Percentiles rank a stretch among this genome's conserved stretches.
Conservation (phyloP, 2,329 filamentous ascomycete genomes). For the Niveomyces coronatus region DNA sequence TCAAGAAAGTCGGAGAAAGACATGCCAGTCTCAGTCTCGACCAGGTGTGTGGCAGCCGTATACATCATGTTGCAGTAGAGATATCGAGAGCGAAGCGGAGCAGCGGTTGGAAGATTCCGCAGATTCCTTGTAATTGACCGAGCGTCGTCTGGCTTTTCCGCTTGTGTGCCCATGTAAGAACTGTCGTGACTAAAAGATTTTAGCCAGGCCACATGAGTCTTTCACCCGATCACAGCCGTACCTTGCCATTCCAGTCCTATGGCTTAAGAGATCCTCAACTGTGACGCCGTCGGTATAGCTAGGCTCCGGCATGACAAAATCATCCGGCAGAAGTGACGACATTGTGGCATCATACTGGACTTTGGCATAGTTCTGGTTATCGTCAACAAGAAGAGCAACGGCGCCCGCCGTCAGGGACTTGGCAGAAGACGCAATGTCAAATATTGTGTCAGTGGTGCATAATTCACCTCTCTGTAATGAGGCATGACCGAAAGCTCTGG, state of each 20-base stretch:
- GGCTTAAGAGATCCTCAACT: slow-evolving; percentile 15
- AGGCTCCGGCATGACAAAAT: slow-evolving; percentile 16
- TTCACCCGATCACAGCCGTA: slow-evolving; percentile 1
- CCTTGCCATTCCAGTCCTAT: slow-evolving; percentile 16
- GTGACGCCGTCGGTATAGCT: slow-evolving; percentile 14
- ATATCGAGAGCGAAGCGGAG: slow-evolving; percentile 14
- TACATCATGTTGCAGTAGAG: slow-evolving; percentile 20
- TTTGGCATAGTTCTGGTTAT: slow-evolving; percentile 14
- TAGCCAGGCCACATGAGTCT: not conserved
- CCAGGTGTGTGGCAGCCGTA: slow-evolving; percentile 16
- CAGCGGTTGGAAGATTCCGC: slow-evolving; percentile 15
- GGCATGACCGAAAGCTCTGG: slow-evolving; percentile 14
- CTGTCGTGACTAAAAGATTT: slow-evolving; percentile 13
- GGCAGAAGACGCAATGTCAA: slow-evolving; percentile 17
- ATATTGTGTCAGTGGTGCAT: slow-evolving; percentile 17
- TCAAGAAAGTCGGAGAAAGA: slow-evolving; percentile 16
- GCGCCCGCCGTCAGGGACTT: slow-evolving; percentile 18
- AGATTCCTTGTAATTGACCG: slow-evolving; percentile 17
- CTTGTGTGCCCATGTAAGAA: slow-evolving; percentile 14
- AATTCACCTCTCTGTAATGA: slow-evolving; percentile 10
- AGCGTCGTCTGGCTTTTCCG: slow-evolving; percentile 14
- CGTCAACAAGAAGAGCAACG: slow-evolving; percentile 15
- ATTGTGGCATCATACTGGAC: slow-evolving; percentile 16
- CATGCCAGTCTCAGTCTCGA: slow-evolving; percentile 13
- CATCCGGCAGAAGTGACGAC: slow-evolving; percentile 15